These are phyloP conservation scores for Globisporangium sylvaticum DNA, from an alignment of 352 stramenopile species.

Conservation along the genomic window DNA sequence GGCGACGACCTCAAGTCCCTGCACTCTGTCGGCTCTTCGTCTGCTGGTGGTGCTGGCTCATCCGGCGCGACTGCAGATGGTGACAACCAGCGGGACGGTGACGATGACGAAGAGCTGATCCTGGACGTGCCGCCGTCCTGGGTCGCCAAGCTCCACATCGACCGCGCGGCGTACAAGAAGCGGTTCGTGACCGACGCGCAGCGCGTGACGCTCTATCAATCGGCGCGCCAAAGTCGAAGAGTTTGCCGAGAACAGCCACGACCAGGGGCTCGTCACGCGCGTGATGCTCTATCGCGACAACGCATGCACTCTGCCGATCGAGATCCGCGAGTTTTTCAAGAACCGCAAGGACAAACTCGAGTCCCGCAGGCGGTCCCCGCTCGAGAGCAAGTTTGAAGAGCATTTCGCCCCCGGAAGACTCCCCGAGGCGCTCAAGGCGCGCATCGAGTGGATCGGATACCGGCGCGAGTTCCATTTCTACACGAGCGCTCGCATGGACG, in stretches of 20 bases:
- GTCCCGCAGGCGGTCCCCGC: conserved; percentile 63
- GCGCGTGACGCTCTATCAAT: conserved; percentile 90
- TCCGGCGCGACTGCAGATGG: conserved; percentile 22
- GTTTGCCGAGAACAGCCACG: conserved; percentile 88
- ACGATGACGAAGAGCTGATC: conserved; percentile 61
- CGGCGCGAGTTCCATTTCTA: conserved; percentile 90
- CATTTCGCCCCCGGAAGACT: conserved; percentile 67
- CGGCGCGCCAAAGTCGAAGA: conserved; percentile 90
- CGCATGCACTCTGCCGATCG: conserved; percentile 70
- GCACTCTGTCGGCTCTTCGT: background rate
- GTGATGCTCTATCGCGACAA: conserved; percentile 84
- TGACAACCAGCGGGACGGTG: conserved; percentile 42
- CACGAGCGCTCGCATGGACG: conserved; percentile 85
- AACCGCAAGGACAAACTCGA: conserved; percentile 90
- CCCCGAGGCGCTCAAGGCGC: conserved; percentile 68
- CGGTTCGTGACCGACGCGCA: conserved; percentile 84
- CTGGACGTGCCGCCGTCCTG: conserved; percentile 85
- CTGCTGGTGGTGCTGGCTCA: background rate
- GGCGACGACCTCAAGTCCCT: conserved; percentile 59
- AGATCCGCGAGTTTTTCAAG: conserved; percentile 91
- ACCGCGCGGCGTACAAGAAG: conserved; percentile 71
- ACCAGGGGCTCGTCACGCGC: conserved; percentile 82
- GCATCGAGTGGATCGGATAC: conserved; percentile 86
- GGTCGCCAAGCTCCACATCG: conserved; percentile 73
- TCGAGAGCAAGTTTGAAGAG: conserved; percentile 87